Conservation (phyloP, 2,329 filamentous ascomycete genomes). For the Colletotrichum sp. region DNA sequence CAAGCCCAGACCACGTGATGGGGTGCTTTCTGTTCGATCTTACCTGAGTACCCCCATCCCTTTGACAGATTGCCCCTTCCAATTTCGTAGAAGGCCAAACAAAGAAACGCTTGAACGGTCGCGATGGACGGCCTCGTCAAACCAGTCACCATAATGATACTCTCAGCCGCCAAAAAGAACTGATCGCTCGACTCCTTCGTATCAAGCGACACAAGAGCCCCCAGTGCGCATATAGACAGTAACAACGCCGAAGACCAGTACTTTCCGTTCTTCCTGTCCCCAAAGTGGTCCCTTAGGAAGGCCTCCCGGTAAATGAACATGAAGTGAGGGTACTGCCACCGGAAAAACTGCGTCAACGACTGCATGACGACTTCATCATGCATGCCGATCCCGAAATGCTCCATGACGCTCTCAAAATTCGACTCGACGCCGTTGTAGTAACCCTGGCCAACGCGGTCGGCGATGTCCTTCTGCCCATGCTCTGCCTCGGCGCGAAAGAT, state of each 20-base stretch:
- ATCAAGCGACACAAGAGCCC: constrained; percentile 20
- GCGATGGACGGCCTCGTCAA: constrained; percentile 26
- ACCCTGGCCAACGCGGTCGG: neutral
- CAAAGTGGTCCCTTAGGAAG: constrained; percentile 26
- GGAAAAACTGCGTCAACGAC: constrained; percentile 29
- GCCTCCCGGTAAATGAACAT: constrained; percentile 35
- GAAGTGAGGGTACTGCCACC: constrained; percentile 35
- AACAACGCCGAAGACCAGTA: constrained; percentile 31
- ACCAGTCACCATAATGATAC: constrained; percentile 28
- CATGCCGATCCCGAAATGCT: constrained; percentile 29
- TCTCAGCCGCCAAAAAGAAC: constrained; percentile 28
- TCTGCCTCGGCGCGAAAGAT: constrained; percentile 26
- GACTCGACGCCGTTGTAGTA: constrained; percentile 7
- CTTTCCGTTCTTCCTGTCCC: constrained; percentile 14
- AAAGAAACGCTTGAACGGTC: constrained; percentile 29
- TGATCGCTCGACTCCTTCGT: constrained; percentile 19
- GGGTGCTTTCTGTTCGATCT: too few relatives aligned
- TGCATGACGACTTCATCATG: constrained; percentile 23
- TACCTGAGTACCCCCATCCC: constrained; percentile 31
- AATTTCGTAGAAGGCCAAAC: constrained; percentile 32
- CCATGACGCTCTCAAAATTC: constrained; percentile 22
- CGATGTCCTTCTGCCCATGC: neutral
- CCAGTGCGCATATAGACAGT: constrained; percentile 28
- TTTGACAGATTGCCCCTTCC: constrained; percentile 31
- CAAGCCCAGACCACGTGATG: too few relatives aligned